Evolutionary conservation across 2,329 filamentous ascomycete species (phyloP), one percentile per base, ranked within the genome.

Genomic region (Colletotrichum filicis): DNA sequence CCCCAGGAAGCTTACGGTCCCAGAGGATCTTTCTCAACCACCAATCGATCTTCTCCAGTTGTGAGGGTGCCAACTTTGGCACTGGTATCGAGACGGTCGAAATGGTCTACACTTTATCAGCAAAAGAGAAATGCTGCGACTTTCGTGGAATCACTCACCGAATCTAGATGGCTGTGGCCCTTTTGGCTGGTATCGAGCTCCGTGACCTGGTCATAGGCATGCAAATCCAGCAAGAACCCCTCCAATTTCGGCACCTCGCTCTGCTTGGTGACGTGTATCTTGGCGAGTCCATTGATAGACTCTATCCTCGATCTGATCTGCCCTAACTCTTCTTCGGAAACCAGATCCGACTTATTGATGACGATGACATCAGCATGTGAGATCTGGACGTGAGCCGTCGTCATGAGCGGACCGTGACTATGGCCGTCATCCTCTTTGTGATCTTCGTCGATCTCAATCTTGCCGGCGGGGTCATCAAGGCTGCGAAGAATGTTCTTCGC

Each of bases 361-460:
- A 99, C 91, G 57, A 99, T 90, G 9, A 98, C 95, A 83, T 99
- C 97, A 7, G 97, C 97, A 79, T 99, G 96, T 1, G 95, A 98
- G 73, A 99, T 97, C 79, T 99, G 97, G 60, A 98, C 89, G 82
- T 99, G 97, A 0, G 97, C 97, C 2, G 94, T 98, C 0, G 96
- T 98, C 82, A 98, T 90, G 9, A 95, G 84, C 0, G 93, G 92
- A 0, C 92, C 92, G 60, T 88, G 84, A 56, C 85, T 81, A 32
- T 91, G 84, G 74, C 86, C 82, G n/a, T 70, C 53, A 16, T 66
- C 66, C 19, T 66, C 52, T 22, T 73, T 56, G 26, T 90, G 85
- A 9, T 87, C 86, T 16, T 82, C 79, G 19, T 77, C 78, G 52
- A 70, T 58, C 24, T 86, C 77, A 22, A 89, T 84, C 70, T 90